Base-by-base conservation (phyloP, 108 stramenopile genomes). In the Mayamaea pseudoterrestris region DNA sequence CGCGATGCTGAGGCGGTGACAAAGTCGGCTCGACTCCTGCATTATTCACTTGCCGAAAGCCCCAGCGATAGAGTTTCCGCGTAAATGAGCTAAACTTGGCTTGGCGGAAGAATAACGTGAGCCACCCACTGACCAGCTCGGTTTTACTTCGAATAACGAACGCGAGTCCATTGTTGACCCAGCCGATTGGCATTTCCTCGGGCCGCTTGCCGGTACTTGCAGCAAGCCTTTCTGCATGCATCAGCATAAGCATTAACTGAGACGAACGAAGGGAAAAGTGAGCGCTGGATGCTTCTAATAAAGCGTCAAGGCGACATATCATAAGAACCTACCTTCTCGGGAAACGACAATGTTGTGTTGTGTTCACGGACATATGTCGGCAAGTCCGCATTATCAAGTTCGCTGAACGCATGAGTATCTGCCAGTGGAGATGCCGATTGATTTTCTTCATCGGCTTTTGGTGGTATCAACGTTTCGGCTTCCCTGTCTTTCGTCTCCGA, bases 61-160 rank as follows among this genome's bases (percentile, higher is more conserved):
- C 63, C 55, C 55, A 79, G n/a, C 85, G 65, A 36, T 91, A 83
- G 5, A 91, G 63, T 68, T 88, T 84, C 21, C 90, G 60, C 23
- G 82, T 80, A 51, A 88, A 89, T 44, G 61, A 65, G 11, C 72
- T 62, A 56, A 78, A 88, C 58, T 80, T 76, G 50, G 80, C 83
- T 14, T 76, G 74, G 58, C 81, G 72, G 65, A 94, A 94, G 57
- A 68, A 90, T 14, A 61, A 32, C 8, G 80, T 82, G 57, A 94
- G 37, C 37, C 37, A 39, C 18, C 16, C 37, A 3, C 3, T 20
- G 20, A 14, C 20, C 5, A 39, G 37, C 8, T 20, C 20, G 18
- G 16, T 39, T 8, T 39, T 20, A 39, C 20, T 20, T 14, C 37
- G 37, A 39, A 39, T 20, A 3, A 39, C 37, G 20, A 39, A 39